These are phyloP conservation scores for Venturia asperata DNA, from an alignment of 2,329 filamentous ascomycete genomes.

Conservation along the genomic window DNA sequence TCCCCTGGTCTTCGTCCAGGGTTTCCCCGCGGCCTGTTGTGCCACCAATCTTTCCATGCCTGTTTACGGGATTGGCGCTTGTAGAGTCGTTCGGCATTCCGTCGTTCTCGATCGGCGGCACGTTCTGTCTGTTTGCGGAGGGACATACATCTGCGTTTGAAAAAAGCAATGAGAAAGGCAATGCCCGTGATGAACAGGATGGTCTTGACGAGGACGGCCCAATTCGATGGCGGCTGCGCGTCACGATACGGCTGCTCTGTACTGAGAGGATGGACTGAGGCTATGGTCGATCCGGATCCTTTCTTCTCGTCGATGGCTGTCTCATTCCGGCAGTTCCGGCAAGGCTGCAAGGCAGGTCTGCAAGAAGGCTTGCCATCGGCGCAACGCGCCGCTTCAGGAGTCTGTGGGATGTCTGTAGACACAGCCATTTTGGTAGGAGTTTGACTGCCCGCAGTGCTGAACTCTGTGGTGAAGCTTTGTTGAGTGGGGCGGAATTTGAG, in stretches of 20 bases:
- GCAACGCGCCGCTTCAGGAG: constrained; percentile 6
- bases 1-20: constrained; percentile 31
- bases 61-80: constrained; percentile 47
- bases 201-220: constrained; percentile 38
- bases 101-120: constrained; percentile 48
- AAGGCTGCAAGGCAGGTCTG: neutral
- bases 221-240: constrained; percentile 25
- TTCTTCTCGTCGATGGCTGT: constrained; percentile 5
- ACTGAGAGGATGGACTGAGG: constrained; percentile 1
- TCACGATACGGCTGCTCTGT: constrained; percentile 18
- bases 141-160: constrained; percentile 39
- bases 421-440: constrained; percentile 9
- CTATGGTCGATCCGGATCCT: neutral
- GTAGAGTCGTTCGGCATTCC: constrained; percentile 38
- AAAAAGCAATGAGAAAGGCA: constrained; percentile 37
- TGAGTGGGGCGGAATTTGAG: constrained; percentile 27
- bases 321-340: constrained; percentile 8
- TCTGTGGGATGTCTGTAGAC: neutral
- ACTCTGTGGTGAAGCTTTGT: neutral
- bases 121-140: constrained; percentile 46
- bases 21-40: constrained; percentile 30
- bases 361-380: constrained; percentile 5
- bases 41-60: constrained; percentile 46
- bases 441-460: constrained; percentile 13
- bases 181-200: constrained; percentile 40